A percentile compares a stretch with the other conserved stretches of the same genome.
phyloP scores from a whole-genome alignment of 2,329 filamentous ascomycete genomes.

The Talaromyces sp. region DNA sequence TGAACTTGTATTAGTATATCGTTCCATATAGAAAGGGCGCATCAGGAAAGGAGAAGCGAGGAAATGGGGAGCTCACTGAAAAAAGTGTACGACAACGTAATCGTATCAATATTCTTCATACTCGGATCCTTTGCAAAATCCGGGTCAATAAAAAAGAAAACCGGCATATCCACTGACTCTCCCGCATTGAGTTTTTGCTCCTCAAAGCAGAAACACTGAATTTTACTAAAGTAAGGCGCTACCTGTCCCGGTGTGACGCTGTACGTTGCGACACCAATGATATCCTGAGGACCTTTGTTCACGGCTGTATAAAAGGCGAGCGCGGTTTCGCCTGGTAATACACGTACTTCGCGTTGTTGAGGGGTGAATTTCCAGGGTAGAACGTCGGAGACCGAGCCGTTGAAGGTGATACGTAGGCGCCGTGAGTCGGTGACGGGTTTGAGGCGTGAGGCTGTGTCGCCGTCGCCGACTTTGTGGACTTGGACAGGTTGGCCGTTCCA shows the following conservation, averaged over 20 bases:
- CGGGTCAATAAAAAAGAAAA: slow-evolving; percentile 98
- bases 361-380: slow-evolving; percentile 97
- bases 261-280: slow-evolving; percentile 97
- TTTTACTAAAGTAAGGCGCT: slow-evolving; percentile 98
- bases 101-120: slow-evolving; percentile 91
- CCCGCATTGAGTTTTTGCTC: slow-evolving; percentile 90
- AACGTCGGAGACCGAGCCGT: slow-evolving; percentile 89
- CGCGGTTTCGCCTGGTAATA: slow-evolving; percentile 92
- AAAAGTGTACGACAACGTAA: slow-evolving; percentile 95
- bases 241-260: slow-evolving; percentile 95
- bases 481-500: slow-evolving; percentile 93
- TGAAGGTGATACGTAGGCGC: slow-evolving; percentile 92
- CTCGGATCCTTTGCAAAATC: slow-evolving; percentile 88
- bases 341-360: slow-evolving; percentile 93
- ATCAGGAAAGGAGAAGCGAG: too few relatives aligned
- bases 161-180: slow-evolving; percentile 98
- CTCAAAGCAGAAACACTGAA: slow-evolving; percentile 99
- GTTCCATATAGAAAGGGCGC: neutral
- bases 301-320: slow-evolving; percentile 97
- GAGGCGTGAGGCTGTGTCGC: slow-evolving; percentile 71
- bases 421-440: slow-evolving; percentile 75
- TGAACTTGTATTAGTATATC: neutral
- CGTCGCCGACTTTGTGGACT: slow-evolving; percentile 64
- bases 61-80: slow-evolving; percentile 67
- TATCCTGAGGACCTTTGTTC: slow-evolving; percentile 84